These are phyloP conservation scores for Emmonsiellopsis sp. DNA, from an alignment of 2,329 filamentous ascomycete genomes.

Conservation along the genomic window DNA sequence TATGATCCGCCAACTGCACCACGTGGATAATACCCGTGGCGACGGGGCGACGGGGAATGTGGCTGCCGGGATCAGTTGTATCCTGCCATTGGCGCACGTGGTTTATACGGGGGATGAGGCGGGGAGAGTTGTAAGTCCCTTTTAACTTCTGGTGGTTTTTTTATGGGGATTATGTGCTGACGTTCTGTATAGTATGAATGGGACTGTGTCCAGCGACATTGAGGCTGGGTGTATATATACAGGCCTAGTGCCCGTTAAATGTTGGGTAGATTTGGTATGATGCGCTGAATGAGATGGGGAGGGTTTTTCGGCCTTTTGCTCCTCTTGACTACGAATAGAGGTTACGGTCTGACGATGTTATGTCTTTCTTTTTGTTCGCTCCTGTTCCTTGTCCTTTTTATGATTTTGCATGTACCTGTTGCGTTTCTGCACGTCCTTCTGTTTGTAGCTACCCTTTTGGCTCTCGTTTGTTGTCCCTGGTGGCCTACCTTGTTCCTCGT, in stretches of 20 bases:
- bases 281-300: too few relatives aligned
- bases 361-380: too few relatives aligned
- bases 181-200: conserved; percentile 41
- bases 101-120: conserved; percentile 94
- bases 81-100: conserved; percentile 69
- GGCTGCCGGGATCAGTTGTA: conserved; percentile 67
- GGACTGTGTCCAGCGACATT: conserved; percentile 46
- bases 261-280: background rate
- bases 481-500: too few relatives aligned
- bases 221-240: conserved; percentile 6
- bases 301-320: too few relatives aligned
- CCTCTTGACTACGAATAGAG: too few relatives aligned
- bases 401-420: too few relatives aligned
- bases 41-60: conserved; percentile 39
- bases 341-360: too few relatives aligned
- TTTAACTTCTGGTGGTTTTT: background rate
- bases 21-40: conserved; percentile 60
- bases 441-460: too few relatives aligned
- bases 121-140: conserved; percentile 66
- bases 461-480: too few relatives aligned
- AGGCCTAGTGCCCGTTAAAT: background rate
- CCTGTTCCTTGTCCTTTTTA: too few relatives aligned
- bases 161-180: too few relatives aligned
- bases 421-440: too few relatives aligned
- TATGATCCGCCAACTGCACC: conserved; percentile 71